Evolutionary conservation across 176 grass and related monocot species (phyloP), one percentile per base, ranked within the genome.

Genomic region (Panicum miliaceum): DNA sequence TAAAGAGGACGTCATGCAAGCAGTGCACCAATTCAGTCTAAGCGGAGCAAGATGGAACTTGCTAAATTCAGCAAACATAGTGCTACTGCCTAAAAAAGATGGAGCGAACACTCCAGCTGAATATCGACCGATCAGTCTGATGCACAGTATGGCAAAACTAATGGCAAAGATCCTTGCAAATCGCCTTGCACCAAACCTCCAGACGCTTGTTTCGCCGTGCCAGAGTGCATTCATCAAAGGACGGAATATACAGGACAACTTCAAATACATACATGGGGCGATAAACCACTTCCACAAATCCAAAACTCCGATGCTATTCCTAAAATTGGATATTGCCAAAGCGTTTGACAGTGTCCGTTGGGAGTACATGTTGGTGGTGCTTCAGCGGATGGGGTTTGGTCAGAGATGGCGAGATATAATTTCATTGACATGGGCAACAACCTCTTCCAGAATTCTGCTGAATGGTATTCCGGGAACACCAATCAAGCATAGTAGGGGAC

Each of bases 71-170:
- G 16, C 64, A 1, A 18, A 40, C 2, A 41, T 68, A 0, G 4
- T 18, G 0, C 64, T 68, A 0, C 0, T 68, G 1, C 64, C 34
- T 8, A 68, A 68, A 11, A 68, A 8, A 4, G 36, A 20, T 0
- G 35, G 19, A 0, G 35, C 64, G 0, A 0, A 0, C 0, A 1
- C 1, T 3, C 2, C 19, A 6, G 0, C 1, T 0, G 38, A 69
- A 6, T 69, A 2, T 2, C 7, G 38, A 0, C 37, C 66, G 0
- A 43, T 69, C 8, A 69, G 66, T 0, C 20, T 69, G 0, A 41
- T 69, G 0, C 36, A 69, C 20, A 69, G 20, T 0, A 3, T 42
- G 0, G 19, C 38, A 0, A 12, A 69, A 42, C 11, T n/a, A 4
- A 0, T 69, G 1, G 3, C 18, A 0, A 69, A 69, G 2, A 12